Conservation (phyloP, 2,329 filamentous ascomycete genomes). For the Phyllosticta ampelicida region DNA sequence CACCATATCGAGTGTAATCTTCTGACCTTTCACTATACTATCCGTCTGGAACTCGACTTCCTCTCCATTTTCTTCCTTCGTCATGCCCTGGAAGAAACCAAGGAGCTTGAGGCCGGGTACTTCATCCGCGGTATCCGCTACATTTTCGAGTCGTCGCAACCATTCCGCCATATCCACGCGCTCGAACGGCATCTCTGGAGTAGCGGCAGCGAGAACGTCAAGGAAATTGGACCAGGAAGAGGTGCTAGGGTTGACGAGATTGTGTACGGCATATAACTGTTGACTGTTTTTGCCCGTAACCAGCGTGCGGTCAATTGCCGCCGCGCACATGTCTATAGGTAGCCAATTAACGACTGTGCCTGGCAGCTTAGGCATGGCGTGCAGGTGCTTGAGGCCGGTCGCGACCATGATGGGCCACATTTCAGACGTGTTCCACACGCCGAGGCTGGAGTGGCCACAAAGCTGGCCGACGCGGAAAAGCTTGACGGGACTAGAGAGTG, state of each 20-base stretch:
- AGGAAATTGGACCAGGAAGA: constrained; percentile 9
- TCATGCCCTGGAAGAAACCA: constrained; percentile 11
- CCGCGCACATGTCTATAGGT: constrained; percentile 10
- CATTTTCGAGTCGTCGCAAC: constrained; percentile 4
- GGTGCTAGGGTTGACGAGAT: constrained; percentile 10
- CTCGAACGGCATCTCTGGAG: constrained; percentile 1
- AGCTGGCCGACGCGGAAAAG: constrained; percentile 12
- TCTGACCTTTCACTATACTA: background rate
- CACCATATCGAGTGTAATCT: background rate
- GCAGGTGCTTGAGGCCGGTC: constrained; percentile 9
- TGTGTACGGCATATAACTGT: constrained; percentile 5
- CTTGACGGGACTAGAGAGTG: background rate
- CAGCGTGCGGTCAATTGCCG: background rate
- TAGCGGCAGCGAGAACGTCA: background rate
- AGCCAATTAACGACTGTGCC: constrained; percentile 10
- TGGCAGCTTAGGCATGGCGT: constrained; percentile 6
- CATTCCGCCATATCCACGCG: constrained; percentile 8
- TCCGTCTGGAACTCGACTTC: background rate
- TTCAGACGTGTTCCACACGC: constrained; percentile 10
- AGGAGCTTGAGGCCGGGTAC: constrained; percentile 11
- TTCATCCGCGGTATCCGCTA: background rate
- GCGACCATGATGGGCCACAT: constrained; percentile 13
- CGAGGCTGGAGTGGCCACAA: constrained; percentile 9
- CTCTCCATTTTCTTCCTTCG: background rate
- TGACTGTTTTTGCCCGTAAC: no score